These are phyloP conservation scores for Uromyces viciae-fabae DNA, from an alignment of 1,284 basidiomycete species.

Conservation along the genomic window DNA sequence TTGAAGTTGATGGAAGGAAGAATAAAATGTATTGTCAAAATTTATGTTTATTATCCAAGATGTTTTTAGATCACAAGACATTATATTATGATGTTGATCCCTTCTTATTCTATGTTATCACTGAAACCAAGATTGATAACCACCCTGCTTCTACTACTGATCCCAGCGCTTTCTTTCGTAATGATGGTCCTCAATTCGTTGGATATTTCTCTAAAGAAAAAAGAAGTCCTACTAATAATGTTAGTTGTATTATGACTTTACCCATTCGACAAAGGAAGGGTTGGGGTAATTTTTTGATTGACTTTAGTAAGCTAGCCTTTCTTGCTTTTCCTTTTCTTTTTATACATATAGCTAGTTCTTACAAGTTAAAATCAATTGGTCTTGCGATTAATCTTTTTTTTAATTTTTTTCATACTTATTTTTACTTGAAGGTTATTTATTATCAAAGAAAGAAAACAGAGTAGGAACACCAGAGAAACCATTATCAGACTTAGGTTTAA, in stretches of 20 bases:
- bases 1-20: slow-evolving; percentile 95
- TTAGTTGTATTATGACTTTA: slow-evolving; percentile 99
- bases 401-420: neutral
- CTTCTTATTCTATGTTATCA: slow-evolving; percentile 97
- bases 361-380: no score
- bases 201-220: slow-evolving; percentile 99
- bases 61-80: slow-evolving; percentile 99
- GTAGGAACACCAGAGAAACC: slow-evolving; percentile 88
- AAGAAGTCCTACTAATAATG: slow-evolving; percentile 87
- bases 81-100: slow-evolving; percentile 99
- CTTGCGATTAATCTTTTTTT: no score
- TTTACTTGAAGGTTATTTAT: slow-evolving; percentile 70
- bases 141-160: neutral
- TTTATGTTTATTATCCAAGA: slow-evolving; percentile 95
- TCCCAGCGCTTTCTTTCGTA: slow-evolving; percentile 54
- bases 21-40: slow-evolving; percentile 99
- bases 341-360: no score
- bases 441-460: slow-evolving; percentile 89
- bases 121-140: slow-evolving; percentile 59
- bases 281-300: slow-evolving; percentile 91
- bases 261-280: slow-evolving; percentile 90
- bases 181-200: slow-evolving; percentile 84
- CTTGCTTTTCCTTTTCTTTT: slow-evolving; percentile 15
- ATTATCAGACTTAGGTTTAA: slow-evolving; percentile 77
- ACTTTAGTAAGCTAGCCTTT: slow-evolving; percentile 74